A percentile compares a stretch with the other conserved stretches of the same genome.
Conservation (phyloP, 345 rosid genomes). For the Triadica sebifera region DNA sequence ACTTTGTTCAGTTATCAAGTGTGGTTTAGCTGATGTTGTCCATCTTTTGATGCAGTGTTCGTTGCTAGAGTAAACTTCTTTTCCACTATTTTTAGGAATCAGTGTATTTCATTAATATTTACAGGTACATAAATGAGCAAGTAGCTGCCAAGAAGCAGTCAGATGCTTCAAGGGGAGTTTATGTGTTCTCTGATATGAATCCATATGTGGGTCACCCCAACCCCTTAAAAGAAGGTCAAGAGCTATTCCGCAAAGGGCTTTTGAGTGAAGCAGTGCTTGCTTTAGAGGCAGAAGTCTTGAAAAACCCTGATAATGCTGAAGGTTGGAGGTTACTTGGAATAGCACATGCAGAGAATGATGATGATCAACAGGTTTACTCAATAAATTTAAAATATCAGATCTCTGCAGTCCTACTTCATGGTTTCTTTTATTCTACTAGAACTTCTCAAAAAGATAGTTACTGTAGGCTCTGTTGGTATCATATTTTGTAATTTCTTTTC, state of each 20-base stretch:
- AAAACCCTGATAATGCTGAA: conserved; percentile 96
- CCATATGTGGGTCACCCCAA: conserved; percentile 98
- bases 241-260: conserved; percentile 94
- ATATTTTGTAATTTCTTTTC: background rate
- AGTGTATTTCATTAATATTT: background rate
- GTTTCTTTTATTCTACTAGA: background rate
- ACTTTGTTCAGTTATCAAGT: background rate
- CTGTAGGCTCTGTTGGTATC: background rate
- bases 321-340: conserved; percentile 99
- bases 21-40: background rate
- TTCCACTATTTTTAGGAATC: background rate
- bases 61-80: background rate
- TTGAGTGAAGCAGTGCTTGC: conserved; percentile 99
- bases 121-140: conserved; percentile 75
- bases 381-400: background rate
- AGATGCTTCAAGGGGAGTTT: conserved; percentile 76
- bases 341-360: conserved; percentile 98
- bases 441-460: background rate
- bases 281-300: conserved; percentile 97
- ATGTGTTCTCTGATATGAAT: conserved; percentile 97
- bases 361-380: conserved; percentile 87
- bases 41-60: background rate
- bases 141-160: conserved; percentile 54
- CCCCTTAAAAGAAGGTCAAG: conserved; percentile 96
- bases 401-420: background rate